Conservation (phyloP, 2,329 filamentous ascomycete genomes). For the Claviceps sp. region DNA sequence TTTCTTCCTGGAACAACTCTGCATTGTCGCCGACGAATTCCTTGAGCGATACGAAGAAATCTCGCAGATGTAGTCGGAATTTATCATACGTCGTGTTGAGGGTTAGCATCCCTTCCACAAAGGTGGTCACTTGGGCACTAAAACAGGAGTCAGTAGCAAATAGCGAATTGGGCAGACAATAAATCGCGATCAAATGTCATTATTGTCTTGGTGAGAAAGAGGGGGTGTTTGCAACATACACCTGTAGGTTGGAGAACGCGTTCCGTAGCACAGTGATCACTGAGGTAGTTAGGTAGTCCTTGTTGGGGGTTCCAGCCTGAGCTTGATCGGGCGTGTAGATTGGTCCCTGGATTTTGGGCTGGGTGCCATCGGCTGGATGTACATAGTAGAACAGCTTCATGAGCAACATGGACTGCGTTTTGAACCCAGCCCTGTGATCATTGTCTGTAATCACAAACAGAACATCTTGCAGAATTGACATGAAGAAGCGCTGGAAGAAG, state of each 20-base stretch:
- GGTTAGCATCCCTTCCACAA: constrained; percentile 80
- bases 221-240: constrained; percentile 41
- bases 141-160: neutral
- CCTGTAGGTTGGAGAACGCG: constrained; percentile 85
- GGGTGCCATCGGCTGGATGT: constrained; percentile 51
- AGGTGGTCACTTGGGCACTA: constrained; percentile 75
- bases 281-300: constrained; percentile 80
- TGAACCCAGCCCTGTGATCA: constrained; percentile 98
- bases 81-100: constrained; percentile 81
- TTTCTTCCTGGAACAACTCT: constrained; percentile 85
- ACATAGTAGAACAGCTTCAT: constrained; percentile 95
- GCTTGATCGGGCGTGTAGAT: constrained; percentile 82
- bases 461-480: constrained; percentile 89
- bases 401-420: constrained; percentile 87
- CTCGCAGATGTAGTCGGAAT: constrained; percentile 90
- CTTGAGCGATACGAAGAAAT: constrained; percentile 94
- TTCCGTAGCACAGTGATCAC: constrained; percentile 73
- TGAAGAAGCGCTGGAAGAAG: constrained; percentile 97
- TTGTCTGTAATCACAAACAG: constrained; percentile 97
- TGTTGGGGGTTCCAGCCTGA: constrained; percentile 70
- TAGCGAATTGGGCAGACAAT: too few species aligned
- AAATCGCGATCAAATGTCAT: too few species aligned
- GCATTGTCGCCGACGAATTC: constrained; percentile 94
- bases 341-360: constrained; percentile 81
- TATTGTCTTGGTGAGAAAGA: neutral